These are phyloP conservation scores for Puccinia horiana DNA, from an alignment of 1,284 basidiomycete genomes.

Conservation along the genomic window DNA sequence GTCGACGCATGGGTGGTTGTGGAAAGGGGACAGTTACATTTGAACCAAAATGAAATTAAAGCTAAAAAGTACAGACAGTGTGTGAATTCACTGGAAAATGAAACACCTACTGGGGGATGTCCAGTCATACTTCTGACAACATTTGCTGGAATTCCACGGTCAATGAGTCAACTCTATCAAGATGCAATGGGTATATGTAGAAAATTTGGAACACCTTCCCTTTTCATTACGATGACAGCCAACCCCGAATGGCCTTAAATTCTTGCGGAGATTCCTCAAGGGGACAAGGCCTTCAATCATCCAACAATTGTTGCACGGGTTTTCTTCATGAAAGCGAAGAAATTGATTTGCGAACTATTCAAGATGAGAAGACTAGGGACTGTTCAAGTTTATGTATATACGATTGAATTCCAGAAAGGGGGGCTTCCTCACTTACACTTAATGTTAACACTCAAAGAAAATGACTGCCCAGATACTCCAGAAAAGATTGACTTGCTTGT, in stretches of 20 bases:
- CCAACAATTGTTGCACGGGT: conserved; percentile 7
- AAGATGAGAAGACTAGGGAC: neutral
- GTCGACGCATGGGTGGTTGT: too few species aligned
- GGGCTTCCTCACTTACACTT: conserved; percentile 21
- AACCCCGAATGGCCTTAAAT: too few species aligned
- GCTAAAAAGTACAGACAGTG: neutral
- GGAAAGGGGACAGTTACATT: neutral
- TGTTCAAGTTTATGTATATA: conserved; percentile 18
- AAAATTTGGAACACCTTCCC: conserved; percentile 56
- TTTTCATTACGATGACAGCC: conserved; percentile 61
- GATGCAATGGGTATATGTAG: conserved; percentile 60
- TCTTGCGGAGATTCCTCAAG: neutral
- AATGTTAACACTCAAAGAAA: neutral
- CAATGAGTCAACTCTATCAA: too few species aligned
- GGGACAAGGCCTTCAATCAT: neutral
- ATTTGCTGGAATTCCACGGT: conserved; percentile 58
- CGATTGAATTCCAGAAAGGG: conserved; percentile 33
- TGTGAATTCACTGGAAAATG: neutral
- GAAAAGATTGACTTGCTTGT: neutral
- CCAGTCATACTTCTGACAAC: conserved; percentile 58
- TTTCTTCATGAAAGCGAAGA: neutral
- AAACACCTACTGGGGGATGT: conserved; percentile 20
- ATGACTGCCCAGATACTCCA: neutral
- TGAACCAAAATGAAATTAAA: neutral
- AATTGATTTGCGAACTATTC: neutral